Evolutionary conservation across 768 basidiomycete genomes (phyloP).

Genomic region (Nevesoporus exiguus): DNA sequence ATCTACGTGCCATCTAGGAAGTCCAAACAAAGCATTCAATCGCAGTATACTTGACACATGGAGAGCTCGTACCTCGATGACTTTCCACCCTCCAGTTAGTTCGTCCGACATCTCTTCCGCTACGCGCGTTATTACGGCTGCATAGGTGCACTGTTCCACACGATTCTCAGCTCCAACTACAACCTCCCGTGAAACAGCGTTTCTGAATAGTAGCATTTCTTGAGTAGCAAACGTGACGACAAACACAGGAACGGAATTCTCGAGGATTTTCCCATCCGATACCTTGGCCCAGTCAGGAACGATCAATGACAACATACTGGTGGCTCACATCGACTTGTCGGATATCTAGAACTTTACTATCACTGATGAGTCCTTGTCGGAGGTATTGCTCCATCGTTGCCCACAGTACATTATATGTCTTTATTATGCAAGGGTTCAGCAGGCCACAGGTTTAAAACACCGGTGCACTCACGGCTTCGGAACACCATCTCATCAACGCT

Average conservation of each 20-base stretch:
- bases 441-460: not conserved
- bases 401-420: slow-evolving; percentile 97
- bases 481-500: slow-evolving; percentile 84
- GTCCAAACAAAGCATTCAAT: not conserved
- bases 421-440: not conserved
- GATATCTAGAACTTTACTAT: slow-evolving; percentile 94
- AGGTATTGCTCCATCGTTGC: slow-evolving; percentile 96
- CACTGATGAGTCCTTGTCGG: slow-evolving; percentile 84
- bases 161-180: slow-evolving; percentile 83
- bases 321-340: slow-evolving; percentile 88
- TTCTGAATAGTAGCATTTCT: slow-evolving; percentile 88
- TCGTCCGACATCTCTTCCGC: slow-evolving; percentile 88
- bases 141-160: slow-evolving; percentile 93
- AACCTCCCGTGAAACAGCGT: slow-evolving; percentile 84
- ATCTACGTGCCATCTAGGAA: slow-evolving; percentile 48
- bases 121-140: slow-evolving; percentile 84
- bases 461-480: slow-evolving; percentile 75
- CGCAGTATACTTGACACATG: not conserved
- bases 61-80: slow-evolving; percentile 74
- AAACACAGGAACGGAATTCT: slow-evolving; percentile 87
- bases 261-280: slow-evolving; percentile 82
- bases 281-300: slow-evolving; percentile 45
- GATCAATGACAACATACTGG: not conserved
- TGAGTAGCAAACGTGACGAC: slow-evolving; percentile 91
- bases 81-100: slow-evolving; percentile 97